Evolutionary conservation across 2,329 filamentous ascomycete genomes (phyloP), one percentile per base, ranked within the genome.

Genomic region (Chaetomium strumarium): DNA sequence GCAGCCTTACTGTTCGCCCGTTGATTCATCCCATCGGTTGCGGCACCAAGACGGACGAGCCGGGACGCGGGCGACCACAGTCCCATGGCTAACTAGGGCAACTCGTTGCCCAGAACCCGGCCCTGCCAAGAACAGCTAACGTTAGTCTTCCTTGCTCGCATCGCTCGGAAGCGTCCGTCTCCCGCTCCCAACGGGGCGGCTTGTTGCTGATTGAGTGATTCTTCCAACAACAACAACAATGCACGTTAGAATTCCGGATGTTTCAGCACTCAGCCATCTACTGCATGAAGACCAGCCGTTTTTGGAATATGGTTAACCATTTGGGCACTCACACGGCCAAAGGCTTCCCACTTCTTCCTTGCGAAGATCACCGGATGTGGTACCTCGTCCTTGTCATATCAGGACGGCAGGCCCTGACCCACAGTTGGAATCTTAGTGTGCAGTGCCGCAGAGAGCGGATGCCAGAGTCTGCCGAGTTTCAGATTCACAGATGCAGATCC

Each of bases 381-480:
- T 13, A 33, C 33, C 30, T 47, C 37, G 14, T n/a, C 20, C 31
- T 20, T n/a, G 3, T 43, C 43, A 38, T 47, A 16, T 20, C 19
- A 41, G 51, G 45, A 24, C 39, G 45, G 51, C 51, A 43, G 42
- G 19, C 44, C 29, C 10, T 12, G 19, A 39, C 41, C 46, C 46
- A 30, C 46, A 30, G 6, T 9, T 16, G 31, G 36, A 29, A 34
- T 31, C 45, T 17, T 33, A 36, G 55, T 45, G 36, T 47, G 55
- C 53, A 53, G 45, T 33, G 56, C 53, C 56, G 45, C 55, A 58
- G 40, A 20, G 47, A n/a, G 45, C 20, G 37, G 39, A 51, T 38
- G 38, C 43, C 37, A 42, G 16, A 42, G 38, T 52, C 38, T 58
- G 56, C 53, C 51, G 53, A 52, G 56, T 58, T 56, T 58, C 56